A percentile compares a stretch with the other conserved stretches of the same genome.
Conservation (phyloP, 441 rosid genomes). For the Corymbia calophylla region DNA sequence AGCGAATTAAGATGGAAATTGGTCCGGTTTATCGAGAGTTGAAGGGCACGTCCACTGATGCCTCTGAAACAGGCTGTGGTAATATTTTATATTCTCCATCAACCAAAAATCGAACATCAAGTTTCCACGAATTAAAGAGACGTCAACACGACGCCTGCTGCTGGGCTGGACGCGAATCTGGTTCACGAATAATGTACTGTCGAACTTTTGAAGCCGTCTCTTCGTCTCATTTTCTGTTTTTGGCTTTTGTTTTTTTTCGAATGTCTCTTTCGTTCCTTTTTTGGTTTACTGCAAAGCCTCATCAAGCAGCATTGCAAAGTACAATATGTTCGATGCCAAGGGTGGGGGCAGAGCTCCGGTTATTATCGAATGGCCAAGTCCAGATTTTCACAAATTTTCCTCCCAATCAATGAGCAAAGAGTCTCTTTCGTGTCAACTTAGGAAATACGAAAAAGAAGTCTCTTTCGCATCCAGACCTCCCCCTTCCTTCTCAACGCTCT, state of each 20-base stretch:
- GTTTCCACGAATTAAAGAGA: neutral
- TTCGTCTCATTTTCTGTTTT: neutral
- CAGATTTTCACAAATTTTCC: neutral
- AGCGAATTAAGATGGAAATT: neutral
- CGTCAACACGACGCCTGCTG: neutral
- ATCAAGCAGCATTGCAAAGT: neutral
- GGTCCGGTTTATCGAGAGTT: neutral
- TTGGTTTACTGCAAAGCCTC: neutral
- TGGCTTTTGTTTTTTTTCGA: neutral
- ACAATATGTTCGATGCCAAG: neutral
- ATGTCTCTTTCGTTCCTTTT: neutral
- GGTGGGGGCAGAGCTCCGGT: neutral
- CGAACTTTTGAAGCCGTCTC: neutral
- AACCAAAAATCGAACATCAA: neutral
- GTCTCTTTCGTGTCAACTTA: neutral
- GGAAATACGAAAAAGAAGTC: neutral
- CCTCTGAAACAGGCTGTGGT: neutral
- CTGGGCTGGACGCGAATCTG: neutral
- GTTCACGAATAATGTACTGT: neutral
- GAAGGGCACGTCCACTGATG: neutral
- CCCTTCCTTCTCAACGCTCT: neutral
- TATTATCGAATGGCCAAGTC: neutral
- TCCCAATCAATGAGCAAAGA: neutral
- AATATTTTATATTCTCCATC: neutral
- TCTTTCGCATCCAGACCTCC: neutral